Conservation (phyloP, 805 yeast genomes). For the Pichia paraexigua region DNA sequence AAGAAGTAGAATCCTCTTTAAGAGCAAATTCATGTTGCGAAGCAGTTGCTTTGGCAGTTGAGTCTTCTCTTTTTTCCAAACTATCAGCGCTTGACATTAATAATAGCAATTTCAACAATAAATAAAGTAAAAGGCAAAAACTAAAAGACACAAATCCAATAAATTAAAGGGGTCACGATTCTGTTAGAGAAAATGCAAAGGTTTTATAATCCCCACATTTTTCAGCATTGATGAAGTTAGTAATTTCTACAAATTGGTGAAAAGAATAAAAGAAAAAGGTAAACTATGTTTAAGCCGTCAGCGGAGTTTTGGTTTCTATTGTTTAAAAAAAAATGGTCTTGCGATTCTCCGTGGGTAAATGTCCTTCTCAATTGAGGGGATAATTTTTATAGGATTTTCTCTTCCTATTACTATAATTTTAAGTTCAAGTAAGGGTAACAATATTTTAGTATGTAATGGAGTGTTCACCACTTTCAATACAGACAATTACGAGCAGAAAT, state of each 20-base stretch:
- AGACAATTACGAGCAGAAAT: not conserved
- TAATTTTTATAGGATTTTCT: no score
- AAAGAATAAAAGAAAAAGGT: not conserved
- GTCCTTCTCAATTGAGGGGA: not conserved
- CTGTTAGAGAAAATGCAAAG: not conserved
- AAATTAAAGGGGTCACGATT: not conserved
- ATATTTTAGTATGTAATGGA: not conserved
- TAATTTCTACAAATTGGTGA: not conserved
- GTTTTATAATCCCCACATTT: not conserved
- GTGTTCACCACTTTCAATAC: no score
- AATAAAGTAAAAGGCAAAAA: not conserved
- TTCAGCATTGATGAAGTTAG: not conserved
- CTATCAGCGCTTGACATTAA: not conserved
- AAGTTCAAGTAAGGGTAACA: not conserved
- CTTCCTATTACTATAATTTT: no score
- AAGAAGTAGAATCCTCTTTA: constrained; percentile 11
- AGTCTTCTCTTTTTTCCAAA: not conserved
- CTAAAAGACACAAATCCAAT: not conserved
- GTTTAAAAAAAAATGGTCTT: not conserved
- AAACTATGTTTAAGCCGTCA: not conserved
- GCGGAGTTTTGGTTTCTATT: not conserved
- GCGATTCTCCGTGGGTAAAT: not conserved
- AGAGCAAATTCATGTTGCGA: not conserved
- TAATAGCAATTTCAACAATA: not conserved
- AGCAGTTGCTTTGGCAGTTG: not conserved